These are phyloP conservation scores for Stentor coeruleus DNA, from an alignment of 73 alveolate species.

Conservation along the genomic window DNA sequence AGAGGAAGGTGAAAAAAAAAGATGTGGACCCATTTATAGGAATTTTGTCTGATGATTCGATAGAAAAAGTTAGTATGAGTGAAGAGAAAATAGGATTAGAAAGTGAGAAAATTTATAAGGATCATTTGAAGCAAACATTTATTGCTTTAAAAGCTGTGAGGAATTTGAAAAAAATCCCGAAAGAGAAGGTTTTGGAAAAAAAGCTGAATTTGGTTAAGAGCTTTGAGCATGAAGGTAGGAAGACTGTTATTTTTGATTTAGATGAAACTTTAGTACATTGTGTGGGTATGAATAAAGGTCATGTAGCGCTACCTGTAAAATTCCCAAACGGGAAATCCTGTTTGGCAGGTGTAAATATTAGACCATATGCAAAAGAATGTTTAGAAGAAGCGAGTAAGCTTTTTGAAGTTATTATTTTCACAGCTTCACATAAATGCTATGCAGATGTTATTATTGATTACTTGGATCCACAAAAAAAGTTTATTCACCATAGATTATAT, in stretches of 20 bases:
- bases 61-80: too few relatives aligned
- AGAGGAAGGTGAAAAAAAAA: too few relatives aligned
- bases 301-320: too few relatives aligned
- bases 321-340: background rate
- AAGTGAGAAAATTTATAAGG: background rate
- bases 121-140: background rate
- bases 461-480: constrained; percentile 65
- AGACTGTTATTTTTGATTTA: background rate
- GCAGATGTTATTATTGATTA: constrained; percentile 77
- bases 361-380: constrained; percentile 65
- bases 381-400: constrained; percentile 58
- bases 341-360: constrained; percentile 61
- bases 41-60: background rate
- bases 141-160: background rate
- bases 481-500: constrained; percentile 64
- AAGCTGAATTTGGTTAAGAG: too few relatives aligned
- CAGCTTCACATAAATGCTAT: constrained; percentile 72
- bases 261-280: background rate
- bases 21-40: background rate
- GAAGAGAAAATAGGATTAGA: background rate
- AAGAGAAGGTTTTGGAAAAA: too few relatives aligned
- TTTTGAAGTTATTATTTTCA: constrained; percentile 61
- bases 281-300: background rate
- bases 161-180: background rate
- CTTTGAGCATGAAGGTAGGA: too few relatives aligned